phyloP scores from a whole-genome alignment of 768 basidiomycete species.

The Boletus sensibilis region DNA sequence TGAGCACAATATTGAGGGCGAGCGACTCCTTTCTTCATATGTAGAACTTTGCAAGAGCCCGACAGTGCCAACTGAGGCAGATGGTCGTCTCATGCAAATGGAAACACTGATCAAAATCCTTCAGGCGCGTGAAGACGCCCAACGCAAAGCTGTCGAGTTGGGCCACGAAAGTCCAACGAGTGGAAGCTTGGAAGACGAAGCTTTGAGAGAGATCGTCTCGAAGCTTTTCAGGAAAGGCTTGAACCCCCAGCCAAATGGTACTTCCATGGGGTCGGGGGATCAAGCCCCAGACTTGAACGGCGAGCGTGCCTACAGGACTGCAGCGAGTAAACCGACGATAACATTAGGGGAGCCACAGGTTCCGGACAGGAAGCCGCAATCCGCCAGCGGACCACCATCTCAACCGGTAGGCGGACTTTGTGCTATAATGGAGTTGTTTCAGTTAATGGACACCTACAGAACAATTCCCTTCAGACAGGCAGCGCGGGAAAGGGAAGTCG shows the following conservation, averaged over 20 bases:
- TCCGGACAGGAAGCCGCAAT: not conserved
- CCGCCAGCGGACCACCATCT: not conserved
- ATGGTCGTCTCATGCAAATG: slow-evolving; percentile 54
- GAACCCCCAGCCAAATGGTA: slow-evolving; percentile 9
- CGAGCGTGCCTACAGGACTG: not conserved
- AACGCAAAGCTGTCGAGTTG: slow-evolving; percentile 35
- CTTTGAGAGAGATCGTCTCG: slow-evolving; percentile 33
- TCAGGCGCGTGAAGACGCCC: slow-evolving; percentile 50
- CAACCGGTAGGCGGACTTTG: slow-evolving; percentile 6
- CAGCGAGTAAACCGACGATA: not conserved
- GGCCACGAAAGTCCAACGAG: slow-evolving; percentile 34
- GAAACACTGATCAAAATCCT: slow-evolving; percentile 55
- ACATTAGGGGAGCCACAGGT: slow-evolving; percentile 10
- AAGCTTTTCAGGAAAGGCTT: slow-evolving; percentile 31
- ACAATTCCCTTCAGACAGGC: not conserved
- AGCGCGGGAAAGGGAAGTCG: not conserved
- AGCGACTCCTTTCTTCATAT: slow-evolving; percentile 52
- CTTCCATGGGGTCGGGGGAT: slow-evolving; percentile 15
- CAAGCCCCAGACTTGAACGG: slow-evolving; percentile 15
- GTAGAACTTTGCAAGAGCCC: slow-evolving; percentile 52
- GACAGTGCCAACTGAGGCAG: slow-evolving; percentile 48
- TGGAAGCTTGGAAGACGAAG: slow-evolving; percentile 31
- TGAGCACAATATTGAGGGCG: slow-evolving; percentile 46
- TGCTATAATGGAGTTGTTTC: not conserved
- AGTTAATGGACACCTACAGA: slow-evolving; percentile 6